A percentile compares a stretch with the other conserved stretches of the same genome.
Conservation (phyloP, 768 basidiomycete species). For the Auricularia sp. region DNA sequence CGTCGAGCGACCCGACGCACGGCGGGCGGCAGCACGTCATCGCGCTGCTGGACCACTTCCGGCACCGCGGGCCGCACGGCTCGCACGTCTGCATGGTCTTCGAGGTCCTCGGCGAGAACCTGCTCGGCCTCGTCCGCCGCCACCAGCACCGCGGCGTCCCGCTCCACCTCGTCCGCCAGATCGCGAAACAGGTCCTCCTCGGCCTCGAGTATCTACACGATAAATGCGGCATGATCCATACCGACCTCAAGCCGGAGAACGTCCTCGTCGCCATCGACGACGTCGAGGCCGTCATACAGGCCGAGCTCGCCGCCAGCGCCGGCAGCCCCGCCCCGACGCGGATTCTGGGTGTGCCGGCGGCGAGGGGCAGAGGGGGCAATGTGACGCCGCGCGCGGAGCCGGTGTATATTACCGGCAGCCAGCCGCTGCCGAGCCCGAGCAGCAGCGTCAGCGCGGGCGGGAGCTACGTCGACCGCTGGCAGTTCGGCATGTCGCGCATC, state of each 20-base stretch:
- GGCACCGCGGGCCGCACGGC: conserved; percentile 58
- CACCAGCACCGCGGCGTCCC: conserved; percentile 81
- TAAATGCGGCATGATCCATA: conserved; percentile 87
- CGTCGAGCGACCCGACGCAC: conserved; percentile 47
- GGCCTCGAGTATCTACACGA: conserved; percentile 89
- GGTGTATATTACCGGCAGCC: conserved; percentile 83
- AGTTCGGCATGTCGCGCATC: conserved; percentile 90
- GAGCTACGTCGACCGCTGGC: conserved; percentile 66
- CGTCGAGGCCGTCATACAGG: conserved; percentile 83
- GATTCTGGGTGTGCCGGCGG: neutral
- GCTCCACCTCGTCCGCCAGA: conserved; percentile 69
- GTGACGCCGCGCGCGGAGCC: conserved; percentile 83
- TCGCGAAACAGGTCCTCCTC: conserved; percentile 67
- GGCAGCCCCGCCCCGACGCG: neutral
- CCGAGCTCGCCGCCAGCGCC: conserved; percentile 47
- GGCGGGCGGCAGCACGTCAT: conserved; percentile 75
- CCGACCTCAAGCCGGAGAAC: conserved; percentile 92
- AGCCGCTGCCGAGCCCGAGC: conserved; percentile 72
- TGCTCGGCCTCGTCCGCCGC: conserved; percentile 63
- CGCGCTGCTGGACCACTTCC: conserved; percentile 84
- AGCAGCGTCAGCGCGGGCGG: conserved; percentile 49
- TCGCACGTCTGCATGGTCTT: conserved; percentile 85
- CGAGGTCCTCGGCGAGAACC: conserved; percentile 73
- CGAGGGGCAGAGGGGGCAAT: conserved; percentile 78
- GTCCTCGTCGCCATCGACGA: conserved; percentile 94